phyloP scores from a whole-genome alignment of 148 eudicot species.

The Rheum nobile region DNA sequence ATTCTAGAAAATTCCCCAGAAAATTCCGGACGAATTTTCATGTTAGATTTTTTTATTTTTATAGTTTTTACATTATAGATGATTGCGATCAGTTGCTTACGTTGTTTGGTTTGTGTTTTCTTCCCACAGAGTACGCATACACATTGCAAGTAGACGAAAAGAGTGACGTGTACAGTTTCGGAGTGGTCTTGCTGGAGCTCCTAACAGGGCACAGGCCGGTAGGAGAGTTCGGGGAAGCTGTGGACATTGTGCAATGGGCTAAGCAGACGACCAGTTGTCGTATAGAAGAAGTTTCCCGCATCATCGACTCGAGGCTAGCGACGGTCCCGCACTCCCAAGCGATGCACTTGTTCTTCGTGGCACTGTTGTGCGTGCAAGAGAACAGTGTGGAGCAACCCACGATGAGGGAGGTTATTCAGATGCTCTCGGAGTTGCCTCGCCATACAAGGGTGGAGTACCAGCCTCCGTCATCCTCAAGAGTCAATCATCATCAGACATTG shows the following conservation, averaged over 20 bases:
- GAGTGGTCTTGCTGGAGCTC: constrained; percentile 77
- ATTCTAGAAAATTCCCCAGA: not conserved
- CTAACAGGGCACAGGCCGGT: constrained; percentile 72
- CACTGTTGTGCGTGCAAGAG: constrained; percentile 85
- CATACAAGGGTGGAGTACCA: not conserved
- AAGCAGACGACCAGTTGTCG: constrained; percentile 35
- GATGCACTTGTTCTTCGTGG: constrained; percentile 74
- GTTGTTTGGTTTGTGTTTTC: not conserved
- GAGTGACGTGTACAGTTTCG: constrained; percentile 90
- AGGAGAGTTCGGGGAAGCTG: constrained; percentile 90
- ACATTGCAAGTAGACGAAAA: constrained; percentile 81
- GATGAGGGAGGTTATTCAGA: constrained; percentile 92
- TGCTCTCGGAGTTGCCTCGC: constrained; percentile 48
- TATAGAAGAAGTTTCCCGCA: constrained; percentile 32
- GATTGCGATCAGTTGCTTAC: not conserved
- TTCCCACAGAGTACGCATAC: constrained; percentile 70
- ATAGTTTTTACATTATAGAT: not conserved
- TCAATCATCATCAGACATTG: constrained; percentile 16
- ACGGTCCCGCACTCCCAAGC: constrained; percentile 63
- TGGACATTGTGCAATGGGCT: constrained; percentile 80
- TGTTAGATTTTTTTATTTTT: too few relatives aligned
- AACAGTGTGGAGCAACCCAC: constrained; percentile 76
- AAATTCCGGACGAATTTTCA: too few relatives aligned
- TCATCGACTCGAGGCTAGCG: constrained; percentile 51
- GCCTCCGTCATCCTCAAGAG: not conserved